A percentile compares a stretch with the other conserved stretches of the same genome.
Conservation (phyloP, 2,329 filamentous ascomycete genomes). For the Alternaria infectoria region DNA sequence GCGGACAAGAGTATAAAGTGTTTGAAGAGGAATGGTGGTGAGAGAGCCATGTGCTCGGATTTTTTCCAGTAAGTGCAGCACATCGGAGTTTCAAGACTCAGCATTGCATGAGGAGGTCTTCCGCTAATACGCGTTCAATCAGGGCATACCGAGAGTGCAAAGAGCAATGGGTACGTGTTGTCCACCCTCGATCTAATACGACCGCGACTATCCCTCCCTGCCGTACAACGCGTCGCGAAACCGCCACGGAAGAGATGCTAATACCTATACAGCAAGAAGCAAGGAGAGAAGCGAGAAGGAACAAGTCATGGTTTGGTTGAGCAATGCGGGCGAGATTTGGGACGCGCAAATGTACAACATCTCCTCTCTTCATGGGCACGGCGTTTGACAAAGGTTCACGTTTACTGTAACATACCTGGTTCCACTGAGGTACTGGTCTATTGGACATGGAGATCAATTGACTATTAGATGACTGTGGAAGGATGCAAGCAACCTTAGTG, state of each 20-base stretch:
- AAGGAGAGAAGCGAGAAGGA: conserved; percentile 29
- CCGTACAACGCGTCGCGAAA: not conserved
- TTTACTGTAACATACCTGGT: not conserved
- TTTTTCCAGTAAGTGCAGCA: conserved; percentile 78
- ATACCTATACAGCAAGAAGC: conserved; percentile 24
- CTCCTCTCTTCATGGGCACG: conserved; percentile 20
- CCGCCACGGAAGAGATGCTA: not conserved
- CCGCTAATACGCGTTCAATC: not conserved
- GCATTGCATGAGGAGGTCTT: not conserved
- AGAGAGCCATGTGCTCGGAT: conserved; percentile 87
- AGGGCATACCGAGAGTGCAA: conserved; percentile 96
- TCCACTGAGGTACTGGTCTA: not conserved
- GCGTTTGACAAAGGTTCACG: conserved; percentile 9
- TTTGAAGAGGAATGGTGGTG: conserved; percentile 84
- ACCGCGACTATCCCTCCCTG: not conserved
- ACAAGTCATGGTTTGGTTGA: conserved; percentile 29
- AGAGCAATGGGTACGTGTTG: conserved; percentile 79
- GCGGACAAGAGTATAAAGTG: conserved; percentile 86
- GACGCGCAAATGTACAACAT: conserved; percentile 10
- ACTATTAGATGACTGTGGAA: not conserved
- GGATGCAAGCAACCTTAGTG: not conserved
- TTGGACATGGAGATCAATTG: not conserved
- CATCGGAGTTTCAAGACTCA: not conserved
- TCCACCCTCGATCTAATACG: not conserved
- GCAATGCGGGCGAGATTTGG: not conserved